phyloP scores from a whole-genome alignment of 2,329 filamentous ascomycete genomes.

The Fusarium tupiense region DNA sequence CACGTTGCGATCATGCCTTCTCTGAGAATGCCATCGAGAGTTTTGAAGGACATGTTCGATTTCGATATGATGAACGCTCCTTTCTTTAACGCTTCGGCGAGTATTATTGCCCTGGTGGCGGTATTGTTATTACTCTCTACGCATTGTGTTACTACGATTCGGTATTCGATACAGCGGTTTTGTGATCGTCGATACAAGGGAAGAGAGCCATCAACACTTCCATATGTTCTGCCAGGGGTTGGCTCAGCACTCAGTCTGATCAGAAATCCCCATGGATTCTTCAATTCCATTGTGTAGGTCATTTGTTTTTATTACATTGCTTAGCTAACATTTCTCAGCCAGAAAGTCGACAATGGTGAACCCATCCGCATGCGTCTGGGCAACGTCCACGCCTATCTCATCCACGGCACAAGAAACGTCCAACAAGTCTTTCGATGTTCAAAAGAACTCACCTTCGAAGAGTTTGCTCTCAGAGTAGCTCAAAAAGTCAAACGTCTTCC shows the following conservation, averaged over 20 bases:
- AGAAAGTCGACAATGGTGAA: slow-evolving; percentile 24
- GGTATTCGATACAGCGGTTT: slow-evolving; percentile 20
- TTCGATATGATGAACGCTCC: slow-evolving; percentile 4
- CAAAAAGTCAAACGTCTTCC: slow-evolving; percentile 40
- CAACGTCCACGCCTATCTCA: slow-evolving; percentile 34
- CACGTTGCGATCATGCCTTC: background rate
- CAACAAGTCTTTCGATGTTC: slow-evolving; percentile 37
- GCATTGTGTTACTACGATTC: slow-evolving; percentile 29
- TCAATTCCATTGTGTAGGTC: slow-evolving; percentile 24
- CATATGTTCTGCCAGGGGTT: slow-evolving; percentile 26
- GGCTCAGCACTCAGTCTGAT: slow-evolving; percentile 30
- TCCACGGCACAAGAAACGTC: slow-evolving; percentile 31
- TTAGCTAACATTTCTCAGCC: background rate
- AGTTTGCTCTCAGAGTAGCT: slow-evolving; percentile 36
- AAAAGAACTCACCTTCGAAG: slow-evolving; percentile 36
- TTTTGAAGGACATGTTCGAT: slow-evolving; percentile 11
- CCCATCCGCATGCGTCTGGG: slow-evolving; percentile 32
- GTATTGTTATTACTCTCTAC: slow-evolving; percentile 24
- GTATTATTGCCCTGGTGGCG: background rate
- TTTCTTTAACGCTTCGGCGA: background rate
- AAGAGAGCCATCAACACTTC: slow-evolving; percentile 31
- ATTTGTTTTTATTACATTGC: too few species aligned
- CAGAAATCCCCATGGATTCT: slow-evolving; percentile 35
- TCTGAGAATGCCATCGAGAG: background rate
- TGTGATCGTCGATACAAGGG: slow-evolving; percentile 24